Evolutionary conservation across 208 protist genomes (phyloP).

Genomic region (Acanthamoeba healyi): DNA sequence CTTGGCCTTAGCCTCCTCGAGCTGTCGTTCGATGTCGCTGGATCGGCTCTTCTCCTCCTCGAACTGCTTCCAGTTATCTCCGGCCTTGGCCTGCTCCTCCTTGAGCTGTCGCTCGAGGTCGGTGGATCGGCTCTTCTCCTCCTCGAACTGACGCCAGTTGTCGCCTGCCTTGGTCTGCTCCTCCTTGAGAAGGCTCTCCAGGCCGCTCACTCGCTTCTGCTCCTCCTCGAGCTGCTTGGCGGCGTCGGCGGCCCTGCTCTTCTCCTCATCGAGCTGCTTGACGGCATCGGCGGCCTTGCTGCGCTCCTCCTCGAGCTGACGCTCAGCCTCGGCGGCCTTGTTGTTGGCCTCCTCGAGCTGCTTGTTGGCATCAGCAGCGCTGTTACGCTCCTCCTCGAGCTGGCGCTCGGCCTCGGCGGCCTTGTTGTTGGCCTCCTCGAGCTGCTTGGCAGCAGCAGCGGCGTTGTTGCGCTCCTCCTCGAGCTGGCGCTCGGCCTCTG

Average conservation of each 20-base stretch:
- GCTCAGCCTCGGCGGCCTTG: background rate
- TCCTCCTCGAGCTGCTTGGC: constrained; percentile 20
- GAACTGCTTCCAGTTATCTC: constrained; percentile 43
- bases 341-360: background rate
- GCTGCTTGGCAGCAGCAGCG: background rate
- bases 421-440: background rate
- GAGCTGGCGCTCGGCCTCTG: background rate
- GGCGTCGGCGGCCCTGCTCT: background rate
- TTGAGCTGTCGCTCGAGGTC: constrained; percentile 54
- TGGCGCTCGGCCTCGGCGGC: background rate
- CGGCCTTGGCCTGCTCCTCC: constrained; percentile 47
- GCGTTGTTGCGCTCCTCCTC: background rate
- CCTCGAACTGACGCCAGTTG: constrained; percentile 23
- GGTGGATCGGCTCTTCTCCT: constrained; percentile 24
- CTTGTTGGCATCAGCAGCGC: background rate
- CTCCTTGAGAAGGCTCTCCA: constrained; percentile 22
- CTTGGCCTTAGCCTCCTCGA: constrained; percentile 47
- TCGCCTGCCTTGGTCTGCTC: constrained; percentile 57
- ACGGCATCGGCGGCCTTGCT: background rate
- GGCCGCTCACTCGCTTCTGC: constrained; percentile 13
- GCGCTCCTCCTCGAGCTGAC: background rate
- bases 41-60: constrained; percentile 49
- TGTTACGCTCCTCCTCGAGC: background rate
- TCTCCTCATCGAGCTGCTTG: constrained; percentile 15
- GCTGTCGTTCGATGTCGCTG: constrained; percentile 19